Conservation (phyloP, 805 yeast genomes). For the Middelhovenomyces tepae region DNA sequence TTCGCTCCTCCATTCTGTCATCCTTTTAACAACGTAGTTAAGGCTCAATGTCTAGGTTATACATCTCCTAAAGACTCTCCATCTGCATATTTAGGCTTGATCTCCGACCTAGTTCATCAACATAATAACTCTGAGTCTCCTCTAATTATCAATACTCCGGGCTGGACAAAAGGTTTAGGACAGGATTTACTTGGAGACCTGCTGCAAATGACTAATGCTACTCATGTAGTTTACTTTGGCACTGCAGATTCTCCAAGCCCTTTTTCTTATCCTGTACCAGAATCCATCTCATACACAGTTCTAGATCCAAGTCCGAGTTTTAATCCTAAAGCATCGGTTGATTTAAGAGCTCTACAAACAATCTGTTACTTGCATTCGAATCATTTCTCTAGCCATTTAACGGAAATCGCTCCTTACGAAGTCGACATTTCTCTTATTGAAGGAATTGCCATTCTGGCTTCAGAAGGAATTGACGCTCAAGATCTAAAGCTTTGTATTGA, state of each 20-base stretch:
- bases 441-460: constrained; percentile 23
- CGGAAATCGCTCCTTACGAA: constrained; percentile 25
- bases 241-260: constrained; percentile 22
- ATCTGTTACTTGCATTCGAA: constrained; percentile 22
- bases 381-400: constrained; percentile 23
- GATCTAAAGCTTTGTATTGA: constrained; percentile 23
- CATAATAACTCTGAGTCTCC: constrained; percentile 15
- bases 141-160: constrained; percentile 71
- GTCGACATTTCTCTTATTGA: constrained; percentile 16
- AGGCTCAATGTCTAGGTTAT: constrained; percentile 48
- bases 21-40: constrained; percentile 18
- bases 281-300: constrained; percentile 21
- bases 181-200: constrained; percentile 49
- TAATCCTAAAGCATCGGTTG: constrained; percentile 28
- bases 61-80: constrained; percentile 52
- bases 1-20: constrained; percentile 34
- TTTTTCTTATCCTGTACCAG: background rate
- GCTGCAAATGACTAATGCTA: constrained; percentile 36
- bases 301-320: constrained; percentile 22
- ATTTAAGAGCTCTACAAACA: constrained; percentile 20
- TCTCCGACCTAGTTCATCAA: background rate
- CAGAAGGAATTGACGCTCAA: constrained; percentile 19
- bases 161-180: constrained; percentile 89
- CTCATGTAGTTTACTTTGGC: constrained; percentile 49
- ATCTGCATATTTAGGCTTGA: constrained; percentile 31